Evolutionary conservation across 2,329 filamentous ascomycete species (phyloP).

Genomic region (Plectosphaerella plurivora): DNA sequence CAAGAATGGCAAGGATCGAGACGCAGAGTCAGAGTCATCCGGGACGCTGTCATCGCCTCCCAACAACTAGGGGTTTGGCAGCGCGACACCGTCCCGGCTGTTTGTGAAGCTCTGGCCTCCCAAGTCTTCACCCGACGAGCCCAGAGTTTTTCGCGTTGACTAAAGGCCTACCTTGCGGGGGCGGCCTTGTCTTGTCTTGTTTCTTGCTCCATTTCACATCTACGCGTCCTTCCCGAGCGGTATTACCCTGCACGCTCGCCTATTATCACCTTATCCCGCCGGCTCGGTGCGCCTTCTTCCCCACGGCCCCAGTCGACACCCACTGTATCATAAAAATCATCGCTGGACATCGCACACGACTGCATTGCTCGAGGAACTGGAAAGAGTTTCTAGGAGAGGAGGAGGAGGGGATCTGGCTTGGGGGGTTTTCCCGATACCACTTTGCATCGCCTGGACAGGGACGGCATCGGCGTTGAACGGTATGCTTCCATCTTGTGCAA

Average conservation of each 20-base stretch:
- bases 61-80: too few species aligned
- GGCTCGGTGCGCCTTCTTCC: neutral
- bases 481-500: conserved; percentile 2
- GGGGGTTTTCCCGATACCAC: neutral
- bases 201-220: too few species aligned
- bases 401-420: neutral
- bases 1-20: conserved; percentile 44
- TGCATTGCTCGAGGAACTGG: neutral
- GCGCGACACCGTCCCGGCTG: too few species aligned
- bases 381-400: neutral
- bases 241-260: neutral
- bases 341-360: neutral
- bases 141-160: too few species aligned
- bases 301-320: neutral
- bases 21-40: conserved; percentile 52
- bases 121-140: too few species aligned
- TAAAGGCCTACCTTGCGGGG: too few species aligned
- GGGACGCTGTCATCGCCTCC: conserved; percentile 53
- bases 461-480: conserved; percentile 3
- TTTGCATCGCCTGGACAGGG: conserved; percentile 2
- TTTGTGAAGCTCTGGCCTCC: too few species aligned
- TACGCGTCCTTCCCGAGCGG: neutral
- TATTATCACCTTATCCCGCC: neutral
- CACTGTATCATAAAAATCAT: neutral
- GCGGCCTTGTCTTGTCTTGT: too few species aligned